phyloP scores from a whole-genome alignment of 495 filamentous ascomycete species.

The Talaromyces thailandensis region DNA sequence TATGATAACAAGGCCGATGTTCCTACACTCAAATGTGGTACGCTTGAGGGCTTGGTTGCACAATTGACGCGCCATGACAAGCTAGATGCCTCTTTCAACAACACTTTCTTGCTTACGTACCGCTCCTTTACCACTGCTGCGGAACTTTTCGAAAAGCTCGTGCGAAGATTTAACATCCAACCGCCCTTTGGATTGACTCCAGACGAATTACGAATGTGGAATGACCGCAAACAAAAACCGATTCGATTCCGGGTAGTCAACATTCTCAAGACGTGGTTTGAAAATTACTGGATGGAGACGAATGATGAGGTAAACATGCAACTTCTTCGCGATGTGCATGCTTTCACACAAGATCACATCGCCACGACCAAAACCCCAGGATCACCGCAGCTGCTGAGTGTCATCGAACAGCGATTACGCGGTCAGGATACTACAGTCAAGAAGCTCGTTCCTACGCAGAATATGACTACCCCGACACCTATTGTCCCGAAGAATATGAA shows the following conservation, averaged over 20 bases:
- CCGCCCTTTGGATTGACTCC: conserved; percentile 75
- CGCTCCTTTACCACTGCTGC: conserved; percentile 84
- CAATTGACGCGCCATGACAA: conserved; percentile 93
- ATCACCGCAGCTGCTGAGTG: conserved; percentile 65
- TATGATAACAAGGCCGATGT: conserved; percentile 72
- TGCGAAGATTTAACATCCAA: conserved; percentile 83
- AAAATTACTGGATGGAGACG: conserved; percentile 97
- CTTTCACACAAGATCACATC: conserved; percentile 85
- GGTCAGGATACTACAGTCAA: conserved; percentile 86
- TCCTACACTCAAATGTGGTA: conserved; percentile 77
- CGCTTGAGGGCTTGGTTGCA: conserved; percentile 84
- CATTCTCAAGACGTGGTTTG: conserved; percentile 96
- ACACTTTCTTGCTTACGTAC: conserved; percentile 95
- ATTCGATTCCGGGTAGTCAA: conserved; percentile 95
- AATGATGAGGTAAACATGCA: conserved; percentile 73
- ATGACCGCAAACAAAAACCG: conserved; percentile 87
- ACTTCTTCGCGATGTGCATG: conserved; percentile 78
- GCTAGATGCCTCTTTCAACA: conserved; percentile 91
- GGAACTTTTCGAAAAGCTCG: conserved; percentile 88
- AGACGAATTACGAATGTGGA: conserved; percentile 77
- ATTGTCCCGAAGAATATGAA: conserved; percentile 99
- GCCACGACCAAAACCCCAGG: conserved; percentile 89
- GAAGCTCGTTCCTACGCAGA: conserved; percentile 76
- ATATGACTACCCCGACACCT: conserved; percentile 66
- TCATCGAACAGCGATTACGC: conserved; percentile 76